phyloP scores from a whole-genome alignment of 139 green algal genomes.

The Chlorella vulgaris region DNA sequence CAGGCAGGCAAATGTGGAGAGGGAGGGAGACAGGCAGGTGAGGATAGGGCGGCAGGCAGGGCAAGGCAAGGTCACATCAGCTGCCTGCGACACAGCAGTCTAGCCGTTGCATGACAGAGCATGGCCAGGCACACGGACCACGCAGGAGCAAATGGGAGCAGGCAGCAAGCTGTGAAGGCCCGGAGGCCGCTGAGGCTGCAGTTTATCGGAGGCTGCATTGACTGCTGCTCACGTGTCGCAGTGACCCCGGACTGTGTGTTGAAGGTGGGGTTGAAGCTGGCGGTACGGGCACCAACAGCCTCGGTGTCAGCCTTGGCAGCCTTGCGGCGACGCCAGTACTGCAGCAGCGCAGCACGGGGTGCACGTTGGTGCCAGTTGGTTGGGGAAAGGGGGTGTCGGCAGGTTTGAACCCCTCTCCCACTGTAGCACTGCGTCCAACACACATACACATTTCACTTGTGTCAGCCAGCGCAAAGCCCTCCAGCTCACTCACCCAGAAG shows the following conservation, averaged over 20 bases:
- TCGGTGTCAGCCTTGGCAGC: not conserved
- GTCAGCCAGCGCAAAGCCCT: not conserved
- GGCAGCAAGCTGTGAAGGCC: not conserved
- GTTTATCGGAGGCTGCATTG: too few species aligned
- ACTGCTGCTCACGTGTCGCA: not conserved
- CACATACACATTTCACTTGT: too few species aligned
- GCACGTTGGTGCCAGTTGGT: too few species aligned
- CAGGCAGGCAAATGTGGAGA: not conserved
- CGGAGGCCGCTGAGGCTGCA: too few species aligned
- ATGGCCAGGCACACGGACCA: too few species aligned
- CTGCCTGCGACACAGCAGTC: too few species aligned
- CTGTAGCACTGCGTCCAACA: too few species aligned
- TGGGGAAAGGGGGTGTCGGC: too few species aligned
- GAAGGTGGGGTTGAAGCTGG: conserved; percentile 26
- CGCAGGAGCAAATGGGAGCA: not conserved
- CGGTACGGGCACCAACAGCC: not conserved
- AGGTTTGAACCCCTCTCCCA: too few species aligned
- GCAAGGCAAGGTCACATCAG: too few species aligned
- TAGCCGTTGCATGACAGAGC: too few species aligned
- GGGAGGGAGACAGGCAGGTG: not conserved
- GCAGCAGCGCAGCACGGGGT: not conserved
- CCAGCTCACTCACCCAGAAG: conserved; percentile 6
- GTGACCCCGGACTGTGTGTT: not conserved
- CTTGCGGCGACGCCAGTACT: not conserved
- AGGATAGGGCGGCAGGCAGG: too few species aligned